phyloP scores from a whole-genome alignment of 495 filamentous ascomycete genomes.

The Paragyromitra xinjiangensis region DNA sequence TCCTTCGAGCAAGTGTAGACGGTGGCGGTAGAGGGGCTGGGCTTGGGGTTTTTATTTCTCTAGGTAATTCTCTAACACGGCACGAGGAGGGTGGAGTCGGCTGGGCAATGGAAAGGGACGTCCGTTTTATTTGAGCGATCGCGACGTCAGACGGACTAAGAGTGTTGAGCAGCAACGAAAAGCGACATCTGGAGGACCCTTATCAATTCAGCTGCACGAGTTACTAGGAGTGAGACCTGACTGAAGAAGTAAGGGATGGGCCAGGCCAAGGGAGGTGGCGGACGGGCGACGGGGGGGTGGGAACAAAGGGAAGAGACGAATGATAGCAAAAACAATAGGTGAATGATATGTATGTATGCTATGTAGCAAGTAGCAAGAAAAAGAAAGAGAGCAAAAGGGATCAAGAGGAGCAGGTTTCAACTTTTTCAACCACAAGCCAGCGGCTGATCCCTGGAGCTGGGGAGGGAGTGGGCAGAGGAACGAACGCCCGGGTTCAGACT shows the following conservation, averaged over 20 bases:
- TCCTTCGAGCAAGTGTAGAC: background rate
- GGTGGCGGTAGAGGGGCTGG: conserved; percentile 16
- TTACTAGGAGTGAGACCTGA: conserved; percentile 14
- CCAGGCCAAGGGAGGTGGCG: conserved; percentile 16
- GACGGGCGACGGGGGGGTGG: conserved; percentile 17
- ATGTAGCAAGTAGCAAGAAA: conserved; percentile 41
- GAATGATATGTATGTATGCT: conserved; percentile 11
- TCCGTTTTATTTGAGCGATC: conserved; percentile 34
- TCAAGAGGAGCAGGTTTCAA: conserved; percentile 47
- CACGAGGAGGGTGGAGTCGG: conserved; percentile 4
- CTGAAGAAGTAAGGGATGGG: conserved; percentile 16
- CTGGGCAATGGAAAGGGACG: conserved; percentile 23
- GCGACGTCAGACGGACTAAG: conserved; percentile 44
- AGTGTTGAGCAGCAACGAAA: conserved; percentile 37
- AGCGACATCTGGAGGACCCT: conserved; percentile 47
- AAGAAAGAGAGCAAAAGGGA: conserved; percentile 45
- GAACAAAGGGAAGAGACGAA: conserved; percentile 41
- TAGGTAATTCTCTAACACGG: conserved; percentile 21
- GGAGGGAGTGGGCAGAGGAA: conserved; percentile 6
- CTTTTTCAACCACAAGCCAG: conserved; percentile 31
- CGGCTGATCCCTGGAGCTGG: conserved; percentile 33
- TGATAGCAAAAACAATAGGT: conserved; percentile 1
- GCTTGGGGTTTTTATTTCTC: background rate
- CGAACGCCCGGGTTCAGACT: conserved; percentile 29
- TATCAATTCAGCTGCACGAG: conserved; percentile 36